A percentile compares a stretch with the other conserved stretches of the same genome.
phyloP scores from a whole-genome alignment of 1,284 basidiomycete genomes.

The Exobasidium cylindrosporum region DNA sequence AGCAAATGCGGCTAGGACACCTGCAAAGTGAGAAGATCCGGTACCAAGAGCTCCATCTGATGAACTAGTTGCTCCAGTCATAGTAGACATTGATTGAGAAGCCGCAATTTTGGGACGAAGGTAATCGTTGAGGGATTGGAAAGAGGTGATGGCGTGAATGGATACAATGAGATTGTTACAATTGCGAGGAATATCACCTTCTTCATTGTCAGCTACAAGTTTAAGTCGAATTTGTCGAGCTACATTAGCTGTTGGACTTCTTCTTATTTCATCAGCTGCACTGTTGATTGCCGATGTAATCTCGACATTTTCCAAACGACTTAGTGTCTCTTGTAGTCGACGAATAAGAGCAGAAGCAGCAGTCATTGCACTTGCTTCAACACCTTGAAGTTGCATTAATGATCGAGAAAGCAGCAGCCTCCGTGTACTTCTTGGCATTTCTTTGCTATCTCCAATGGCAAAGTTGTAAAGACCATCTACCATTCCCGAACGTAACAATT shows the following conservation, averaged over 20 bases:
- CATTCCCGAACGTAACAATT: constrained; percentile 86
- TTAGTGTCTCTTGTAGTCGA: constrained; percentile 48
- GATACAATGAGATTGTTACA: constrained; percentile 48
- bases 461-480: constrained; percentile 82
- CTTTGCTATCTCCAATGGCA: constrained; percentile 62
- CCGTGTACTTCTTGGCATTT: constrained; percentile 25
- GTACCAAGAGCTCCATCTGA: constrained; percentile 12
- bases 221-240: constrained; percentile 46
- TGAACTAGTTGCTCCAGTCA: constrained; percentile 34
- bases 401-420: constrained; percentile 31
- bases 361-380: constrained; percentile 13
- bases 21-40: constrained; percentile 66
- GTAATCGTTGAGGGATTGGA: constrained; percentile 49
- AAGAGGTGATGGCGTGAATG: constrained; percentile 52
- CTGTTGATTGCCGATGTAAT: constrained; percentile 40
- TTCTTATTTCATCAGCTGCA: constrained; percentile 31
- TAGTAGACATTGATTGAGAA: constrained; percentile 65
- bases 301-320: constrained; percentile 44
- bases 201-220: constrained; percentile 41
- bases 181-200: constrained; percentile 34
- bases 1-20: constrained; percentile 85
- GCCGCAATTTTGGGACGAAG: constrained; percentile 46
- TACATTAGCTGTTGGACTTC: constrained; percentile 36
- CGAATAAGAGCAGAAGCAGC: constrained; percentile 34
- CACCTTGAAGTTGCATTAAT: constrained; percentile 25